Base-by-base conservation (phyloP, 306 rosid genomes). In the Cucumis cinereus region DNA sequence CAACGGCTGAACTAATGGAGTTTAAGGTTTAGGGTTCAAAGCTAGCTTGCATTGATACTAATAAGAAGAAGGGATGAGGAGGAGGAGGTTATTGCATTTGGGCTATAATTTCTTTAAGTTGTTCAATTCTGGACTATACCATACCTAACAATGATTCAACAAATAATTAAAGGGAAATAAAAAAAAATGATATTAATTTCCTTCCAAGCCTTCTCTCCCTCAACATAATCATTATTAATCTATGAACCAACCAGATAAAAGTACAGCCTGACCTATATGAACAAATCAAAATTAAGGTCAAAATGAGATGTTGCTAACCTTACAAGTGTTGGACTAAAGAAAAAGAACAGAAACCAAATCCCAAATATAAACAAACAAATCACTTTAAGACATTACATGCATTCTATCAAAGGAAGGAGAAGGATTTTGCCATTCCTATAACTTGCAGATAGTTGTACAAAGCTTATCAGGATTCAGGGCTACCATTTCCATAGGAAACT, bases 401-500 rank as follows among this genome's bases (percentile, higher is more conserved):
- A 69, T 43, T 8, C 8, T 45, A 22, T 24, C 75, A 24, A 14
- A 45, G 2, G 40, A 12, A 41, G 54, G 20, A 10, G 30, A n/a
- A 49, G 41, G 24, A 49, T 71, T 71, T 70, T 70, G 47, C 20
- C 74, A 15, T 68, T 68, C 16, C 74, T 68, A 41, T 43, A 22
- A 49, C 43, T 8, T 49, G 75, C 36, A 12, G 58, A 28, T 17
- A 71, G 57, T 50, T 50, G 8, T 47, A 71, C 36, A 70, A 53
- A 52, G 17, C 17, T 41, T 28, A 47, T 70, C 58, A 71, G 41
- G 75, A 47, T 71, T 82, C 91, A 58, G 91, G 99, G 84, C 93
- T 92, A 7, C 74, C 82, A 78, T 94, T 97, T 24, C 91, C 99
- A 40, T 94, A 92, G 23, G 97, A 94, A 81, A 94, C 97, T 82